Evolutionary conservation across 345 rosid species (phyloP).

Genomic region (Streptanthus diversifolius): DNA sequence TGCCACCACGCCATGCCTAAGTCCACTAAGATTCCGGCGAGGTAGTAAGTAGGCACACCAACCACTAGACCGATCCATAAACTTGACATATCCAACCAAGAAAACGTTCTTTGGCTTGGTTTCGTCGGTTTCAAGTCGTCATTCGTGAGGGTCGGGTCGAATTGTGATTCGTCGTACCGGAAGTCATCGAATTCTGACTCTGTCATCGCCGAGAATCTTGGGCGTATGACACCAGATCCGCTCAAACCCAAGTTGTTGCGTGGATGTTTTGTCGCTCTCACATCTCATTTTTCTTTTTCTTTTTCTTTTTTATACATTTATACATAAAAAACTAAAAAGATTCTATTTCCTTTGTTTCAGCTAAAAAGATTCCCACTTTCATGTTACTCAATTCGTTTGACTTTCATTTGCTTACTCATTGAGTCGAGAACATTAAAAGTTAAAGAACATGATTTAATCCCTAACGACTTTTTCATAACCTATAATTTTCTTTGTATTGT

Average conservation of each 20-base stretch:
- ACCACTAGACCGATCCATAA: conserved; percentile 96
- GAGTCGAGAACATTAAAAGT: neutral
- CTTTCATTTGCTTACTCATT: conserved; percentile 1
- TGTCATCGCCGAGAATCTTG: conserved; percentile 33
- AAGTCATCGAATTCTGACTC: conserved; percentile 26
- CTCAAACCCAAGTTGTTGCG: neutral
- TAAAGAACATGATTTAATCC: neutral
- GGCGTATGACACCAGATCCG: conserved; percentile 22
- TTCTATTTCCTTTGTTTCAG: neutral
- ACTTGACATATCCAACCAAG: conserved; percentile 82
- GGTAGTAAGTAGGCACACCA: conserved; percentile 86
- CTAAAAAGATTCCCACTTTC: conserved; percentile 6
- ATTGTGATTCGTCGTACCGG: conserved; percentile 30
- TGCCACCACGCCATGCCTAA: conserved; percentile 99
- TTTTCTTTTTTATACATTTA: too few species aligned
- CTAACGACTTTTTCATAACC: neutral
- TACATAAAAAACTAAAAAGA: neutral
- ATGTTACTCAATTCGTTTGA: conserved; percentile 24
- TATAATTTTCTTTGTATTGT: neutral
- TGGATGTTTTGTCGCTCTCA: conserved; percentile 19
- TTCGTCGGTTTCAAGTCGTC: conserved; percentile 83
- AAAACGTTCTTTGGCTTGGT: conserved; percentile 53
- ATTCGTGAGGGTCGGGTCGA: conserved; percentile 64
- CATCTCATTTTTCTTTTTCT: conserved; percentile 2
- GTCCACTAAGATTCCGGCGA: conserved; percentile 87